Evolutionary conservation across 495 filamentous ascomycete species (phyloP), one percentile per base, ranked within the genome.

Genomic region (Podospora fimiseda): DNA sequence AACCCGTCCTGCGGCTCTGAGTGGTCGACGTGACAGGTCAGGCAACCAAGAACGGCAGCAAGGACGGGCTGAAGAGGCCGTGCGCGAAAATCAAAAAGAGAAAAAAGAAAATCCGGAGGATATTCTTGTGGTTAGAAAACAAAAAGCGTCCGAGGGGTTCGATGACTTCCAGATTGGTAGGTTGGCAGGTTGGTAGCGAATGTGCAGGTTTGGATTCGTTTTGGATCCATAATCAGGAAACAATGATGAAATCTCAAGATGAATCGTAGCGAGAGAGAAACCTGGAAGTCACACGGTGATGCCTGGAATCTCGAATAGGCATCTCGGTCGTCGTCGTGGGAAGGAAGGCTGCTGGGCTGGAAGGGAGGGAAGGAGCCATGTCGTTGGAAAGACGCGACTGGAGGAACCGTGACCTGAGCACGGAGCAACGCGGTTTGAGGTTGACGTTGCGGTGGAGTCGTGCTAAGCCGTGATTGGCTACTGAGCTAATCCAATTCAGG

Each of bases 381-480:
- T 58, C 59, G 64, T 67, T 53, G 59, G 53, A 54, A 58, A 61
- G 55, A 61, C 54, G 60, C 60, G 60, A 60, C 37, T 55, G 43
- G 59, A 59, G 44, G 27, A 33, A 33, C 27, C 27, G 27, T 33
- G 42, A 7, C 42, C 19, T 23, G 42, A 44, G 59, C 55, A 58
- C 58, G 59, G 58, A 56, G 59, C 48, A 55, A 48, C 37, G 40
- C 55, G 55, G 66, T 69, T 69, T 69, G 66, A 69, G 59, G 56
- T 69, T 60, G 52, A 61, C 58, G 56, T 61, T 51, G 43, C 44
- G 45, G 57, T 60, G 56, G 61, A 37, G 14, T 27, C n/a, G 4
- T 13, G 42, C 27, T 52, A 48, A 19, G 49, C 15, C 36, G 19
- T 58, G 55, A 67, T 69, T 69, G 44, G 66, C 24, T 42, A 55